A percentile compares a stretch with the other conserved stretches of the same genome.
Evolutionary conservation across 2,329 filamentous ascomycete genomes (phyloP).

Genomic region (Purpureocillium takamizusanense): DNA sequence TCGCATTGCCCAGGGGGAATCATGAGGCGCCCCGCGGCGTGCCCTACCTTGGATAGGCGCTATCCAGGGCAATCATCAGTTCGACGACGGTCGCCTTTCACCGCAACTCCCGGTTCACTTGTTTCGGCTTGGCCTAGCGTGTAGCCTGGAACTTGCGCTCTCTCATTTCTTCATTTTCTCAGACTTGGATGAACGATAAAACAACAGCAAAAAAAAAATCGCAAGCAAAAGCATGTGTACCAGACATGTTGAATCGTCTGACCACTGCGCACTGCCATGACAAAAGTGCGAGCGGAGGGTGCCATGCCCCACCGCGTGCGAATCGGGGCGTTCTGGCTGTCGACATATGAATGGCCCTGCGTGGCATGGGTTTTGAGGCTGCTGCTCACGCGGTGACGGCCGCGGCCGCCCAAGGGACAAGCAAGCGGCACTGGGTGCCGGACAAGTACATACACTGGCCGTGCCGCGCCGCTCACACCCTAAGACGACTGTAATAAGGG

Average conservation of each 20-base stretch:
- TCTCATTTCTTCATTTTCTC: not conserved
- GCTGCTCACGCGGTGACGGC: too few relatives aligned
- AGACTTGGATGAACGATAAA: constrained; percentile 2
- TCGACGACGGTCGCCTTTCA: not conserved
- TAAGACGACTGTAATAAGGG: too few relatives aligned
- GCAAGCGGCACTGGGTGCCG: not conserved
- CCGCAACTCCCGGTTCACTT: not conserved
- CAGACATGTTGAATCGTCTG: constrained; percentile 14
- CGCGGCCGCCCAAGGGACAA: too few relatives aligned
- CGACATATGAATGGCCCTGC: too few relatives aligned
- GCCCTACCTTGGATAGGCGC: not conserved
- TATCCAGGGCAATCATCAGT: not conserved
- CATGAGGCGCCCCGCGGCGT: too few relatives aligned
- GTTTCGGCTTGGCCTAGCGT: not conserved
- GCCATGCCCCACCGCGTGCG: too few relatives aligned
- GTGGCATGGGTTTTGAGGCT: too few relatives aligned
- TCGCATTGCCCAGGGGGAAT: not conserved
- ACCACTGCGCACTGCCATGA: not conserved
- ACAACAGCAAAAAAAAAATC: not conserved
- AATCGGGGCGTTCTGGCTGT: too few relatives aligned
- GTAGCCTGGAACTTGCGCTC: constrained; percentile 2
- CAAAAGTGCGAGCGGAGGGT: too few relatives aligned
- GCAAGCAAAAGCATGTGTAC: constrained; percentile 16
- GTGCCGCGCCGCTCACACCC: too few relatives aligned
- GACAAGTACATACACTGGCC: constrained; percentile 2